A percentile compares a stretch with the other conserved stretches of the same genome.
Evolutionary conservation across 306 rosid species (phyloP).

Genomic region (Begonia loranthoides): DNA sequence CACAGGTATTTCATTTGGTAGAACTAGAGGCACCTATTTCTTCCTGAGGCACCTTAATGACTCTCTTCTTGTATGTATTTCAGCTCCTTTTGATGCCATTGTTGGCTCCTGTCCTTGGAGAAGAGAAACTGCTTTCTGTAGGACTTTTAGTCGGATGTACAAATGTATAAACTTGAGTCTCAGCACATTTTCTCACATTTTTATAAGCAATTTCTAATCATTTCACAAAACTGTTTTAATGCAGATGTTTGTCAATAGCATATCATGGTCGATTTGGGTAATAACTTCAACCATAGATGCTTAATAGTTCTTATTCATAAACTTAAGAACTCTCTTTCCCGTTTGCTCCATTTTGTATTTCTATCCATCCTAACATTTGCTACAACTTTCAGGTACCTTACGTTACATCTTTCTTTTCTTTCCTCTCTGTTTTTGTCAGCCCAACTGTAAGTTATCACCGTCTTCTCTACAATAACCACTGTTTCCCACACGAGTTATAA

Average conservation of each 20-base stretch:
- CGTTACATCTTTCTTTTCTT: slow-evolving; percentile 31
- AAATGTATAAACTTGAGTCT: slow-evolving; percentile 25
- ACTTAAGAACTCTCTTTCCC: not conserved
- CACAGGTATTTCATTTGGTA: slow-evolving; percentile 35
- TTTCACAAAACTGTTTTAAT: slow-evolving; percentile 4
- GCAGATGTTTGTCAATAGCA: slow-evolving; percentile 48
- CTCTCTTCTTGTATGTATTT: slow-evolving; percentile 2
- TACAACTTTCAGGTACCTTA: slow-evolving; percentile 68
- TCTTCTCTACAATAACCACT: not conserved
- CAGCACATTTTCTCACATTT: not conserved
- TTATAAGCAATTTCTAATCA: no score
- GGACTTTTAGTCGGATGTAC: slow-evolving; percentile 50
- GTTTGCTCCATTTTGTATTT: slow-evolving; percentile 2
- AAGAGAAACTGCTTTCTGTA: slow-evolving; percentile 52
- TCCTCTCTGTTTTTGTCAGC: slow-evolving; percentile 32
- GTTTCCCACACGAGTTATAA: no score
- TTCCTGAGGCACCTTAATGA: not conserved
- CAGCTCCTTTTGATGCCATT: slow-evolving; percentile 71
- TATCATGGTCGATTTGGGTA: slow-evolving; percentile 84
- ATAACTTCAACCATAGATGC: not conserved
- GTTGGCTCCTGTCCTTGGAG: slow-evolving; percentile 41
- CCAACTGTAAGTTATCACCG: slow-evolving; percentile 48
- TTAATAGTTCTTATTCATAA: no score
- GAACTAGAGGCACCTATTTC: no score
- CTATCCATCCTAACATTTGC: slow-evolving; percentile 6